Base-by-base conservation (phyloP, 148 eudicot species). In the Vaccinium myrtillus region DNA sequence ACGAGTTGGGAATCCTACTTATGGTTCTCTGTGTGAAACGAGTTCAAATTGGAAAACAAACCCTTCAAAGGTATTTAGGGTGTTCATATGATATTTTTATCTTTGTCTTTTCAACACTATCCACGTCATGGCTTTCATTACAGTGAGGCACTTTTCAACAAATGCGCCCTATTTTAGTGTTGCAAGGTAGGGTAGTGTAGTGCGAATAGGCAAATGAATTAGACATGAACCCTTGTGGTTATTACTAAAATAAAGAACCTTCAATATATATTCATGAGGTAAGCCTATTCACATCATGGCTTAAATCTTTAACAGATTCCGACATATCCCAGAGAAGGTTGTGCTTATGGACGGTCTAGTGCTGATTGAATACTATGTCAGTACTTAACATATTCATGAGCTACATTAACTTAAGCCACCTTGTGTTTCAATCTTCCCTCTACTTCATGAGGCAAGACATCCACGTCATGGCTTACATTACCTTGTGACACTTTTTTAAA, bases 271-370 rank as follows among this genome's bases (percentile, higher is more conserved):
- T 55, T 58, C 9, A 58, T 19, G 23, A 58, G 63, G 63, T 19
- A 58, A 5, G 6, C n/a, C n/a, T 18, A 19, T 6, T 58, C 23
- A 58, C 9, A 18, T 58, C 63, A 58, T 5, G 21, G 63, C 63
- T 1, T 58, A 6, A 58, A 63, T 63, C n/a, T 63, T 63, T 63
- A 9, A n/a, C 30, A n/a, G 27, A 21, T 63, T 23, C 0, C 4
- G 13, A 6, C 30, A 0, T 9, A 21, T 63, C 25, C 23, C 30
- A 13, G 2, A 11, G 75, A 39, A 13, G 21, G 8, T 36, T 75
- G 87, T 86, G 87, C 70, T 77, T 82, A 82, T 82, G 30, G 82
- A 86, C 74, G 85, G 85, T 82, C 87, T 50, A 82, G 85, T 77
- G 79, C 85, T 86, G 81, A 86, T 54, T 63, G 67, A 61, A 54